Base-by-base conservation (phyloP, 2,329 filamentous ascomycete species). In the Cercospora citrullina region DNA sequence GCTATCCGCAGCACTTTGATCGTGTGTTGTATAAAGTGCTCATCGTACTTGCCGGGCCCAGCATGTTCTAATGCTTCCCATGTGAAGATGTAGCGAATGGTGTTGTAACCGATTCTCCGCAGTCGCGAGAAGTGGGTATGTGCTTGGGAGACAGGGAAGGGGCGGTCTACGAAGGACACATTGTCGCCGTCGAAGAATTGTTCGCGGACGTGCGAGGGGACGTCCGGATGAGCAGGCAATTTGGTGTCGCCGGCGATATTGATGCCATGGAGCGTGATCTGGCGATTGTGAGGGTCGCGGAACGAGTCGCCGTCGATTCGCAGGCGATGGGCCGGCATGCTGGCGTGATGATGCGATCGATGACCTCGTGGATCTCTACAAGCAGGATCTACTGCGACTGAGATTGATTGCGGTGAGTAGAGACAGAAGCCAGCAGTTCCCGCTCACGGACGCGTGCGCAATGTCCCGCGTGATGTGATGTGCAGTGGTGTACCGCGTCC, bases 21-120 rank as follows among this genome's bases (percentile, higher is more conserved):
- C 0, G 95, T 99, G 78, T 96, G 93, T 72, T 91, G 86, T 72
- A 98, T 94, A 86, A 92, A 99, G 69, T 91, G 90, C 77, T 99
- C 93, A 75, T 99, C 96, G 79, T 98, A 99, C 76, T 87, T 89
- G 1, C 94, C 93, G 0, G 96, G 95, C 0, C 94, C 94, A 1
- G 89, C 89, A 67, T 95, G 91, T 81, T 99, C 95, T 78, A 99
- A 91, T n/a, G 95, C 94, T 80, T 99, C 95, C 95, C 95, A 99
- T 0, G 95, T 98, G 78, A 98, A 99, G 73, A 99, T 85, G 80
- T 99, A 99, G 77, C 95, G 88, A 73, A 99, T 94, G 0, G 92
- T 94, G 80, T 98, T 99, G 85, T 96, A 99, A 14, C 95, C 95
- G 84, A 90, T 97, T 75, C 91, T 90, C 75, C 90, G 92, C 72